Evolutionary conservation across 2,329 filamentous ascomycete genomes (phyloP).

Genomic region (Claviceps digitariae): DNA sequence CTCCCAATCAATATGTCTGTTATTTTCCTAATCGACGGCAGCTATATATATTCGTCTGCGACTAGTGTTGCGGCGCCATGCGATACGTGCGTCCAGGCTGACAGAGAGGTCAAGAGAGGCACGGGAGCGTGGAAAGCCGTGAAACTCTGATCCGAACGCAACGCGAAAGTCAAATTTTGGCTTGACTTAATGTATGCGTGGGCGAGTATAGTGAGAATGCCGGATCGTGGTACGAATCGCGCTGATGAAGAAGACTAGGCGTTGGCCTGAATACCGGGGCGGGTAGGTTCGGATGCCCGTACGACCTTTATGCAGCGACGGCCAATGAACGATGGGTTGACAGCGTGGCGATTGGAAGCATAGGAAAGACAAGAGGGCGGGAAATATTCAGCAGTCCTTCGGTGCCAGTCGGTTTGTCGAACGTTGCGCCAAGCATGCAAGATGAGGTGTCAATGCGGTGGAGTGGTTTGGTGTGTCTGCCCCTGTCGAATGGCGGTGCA

Average conservation of each 20-base stretch:
- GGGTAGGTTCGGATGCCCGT: neutral
- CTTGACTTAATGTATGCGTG: neutral
- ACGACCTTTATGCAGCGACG: neutral
- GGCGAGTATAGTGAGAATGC: neutral
- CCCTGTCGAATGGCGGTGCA: neutral
- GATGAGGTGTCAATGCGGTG: constrained; percentile 13
- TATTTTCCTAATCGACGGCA: neutral
- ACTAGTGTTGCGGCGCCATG: neutral
- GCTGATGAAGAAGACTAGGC: neutral
- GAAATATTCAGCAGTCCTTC: neutral
- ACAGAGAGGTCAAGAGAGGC: neutral
- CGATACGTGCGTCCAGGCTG: neutral
- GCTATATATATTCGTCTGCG: neutral
- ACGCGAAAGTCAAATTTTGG: neutral
- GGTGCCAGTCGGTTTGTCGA: neutral
- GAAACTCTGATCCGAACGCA: neutral
- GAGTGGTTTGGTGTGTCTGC: constrained; percentile 3
- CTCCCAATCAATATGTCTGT: neutral
- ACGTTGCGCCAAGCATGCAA: constrained; percentile 8
- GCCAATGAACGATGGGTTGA: neutral
- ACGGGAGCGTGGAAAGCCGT: neutral
- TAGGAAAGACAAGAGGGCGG: neutral
- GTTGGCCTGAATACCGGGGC: neutral
- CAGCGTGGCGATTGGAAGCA: neutral
- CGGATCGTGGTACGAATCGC: neutral